Evolutionary conservation across 805 yeast species (phyloP).

Genomic region (Lachancea nothofagi): DNA sequence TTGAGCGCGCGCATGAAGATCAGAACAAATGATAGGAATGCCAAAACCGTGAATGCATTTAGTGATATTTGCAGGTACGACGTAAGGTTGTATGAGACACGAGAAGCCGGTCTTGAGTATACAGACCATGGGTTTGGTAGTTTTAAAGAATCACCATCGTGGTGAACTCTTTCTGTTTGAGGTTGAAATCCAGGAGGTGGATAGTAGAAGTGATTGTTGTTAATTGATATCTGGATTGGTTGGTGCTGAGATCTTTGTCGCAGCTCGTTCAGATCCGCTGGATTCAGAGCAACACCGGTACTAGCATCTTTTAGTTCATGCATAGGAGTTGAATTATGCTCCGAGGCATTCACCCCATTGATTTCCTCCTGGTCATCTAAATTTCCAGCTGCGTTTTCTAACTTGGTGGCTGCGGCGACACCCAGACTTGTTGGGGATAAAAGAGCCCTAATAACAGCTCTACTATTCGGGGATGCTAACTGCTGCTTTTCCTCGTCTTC

Average conservation of each 20-base stretch:
- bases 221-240: constrained; percentile 27
- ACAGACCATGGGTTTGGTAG: constrained; percentile 60
- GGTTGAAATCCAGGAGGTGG: constrained; percentile 18
- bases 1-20: constrained; percentile 44
- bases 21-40: constrained; percentile 41
- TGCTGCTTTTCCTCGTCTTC: constrained; percentile 3
- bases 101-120: constrained; percentile 45
- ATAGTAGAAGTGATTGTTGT: constrained; percentile 26
- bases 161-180: constrained; percentile 6
- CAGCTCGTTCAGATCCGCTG: constrained; percentile 11
- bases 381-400: constrained; percentile 11
- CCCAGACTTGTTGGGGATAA: constrained; percentile 30
- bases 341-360: not conserved
- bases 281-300: constrained; percentile 1
- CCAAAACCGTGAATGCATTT: constrained; percentile 44
- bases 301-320: not conserved
- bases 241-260: constrained; percentile 14
- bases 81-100: constrained; percentile 50
- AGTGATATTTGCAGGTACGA: constrained; percentile 55
- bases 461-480: constrained; percentile 8
- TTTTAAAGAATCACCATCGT: constrained; percentile 11
- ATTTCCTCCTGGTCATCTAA: not conserved
- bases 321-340: not conserved
- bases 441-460: constrained; percentile 20
- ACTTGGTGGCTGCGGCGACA: constrained; percentile 26